phyloP scores from a whole-genome alignment of 768 basidiomycete species.

The Phylloporus rhodoxanthus region DNA sequence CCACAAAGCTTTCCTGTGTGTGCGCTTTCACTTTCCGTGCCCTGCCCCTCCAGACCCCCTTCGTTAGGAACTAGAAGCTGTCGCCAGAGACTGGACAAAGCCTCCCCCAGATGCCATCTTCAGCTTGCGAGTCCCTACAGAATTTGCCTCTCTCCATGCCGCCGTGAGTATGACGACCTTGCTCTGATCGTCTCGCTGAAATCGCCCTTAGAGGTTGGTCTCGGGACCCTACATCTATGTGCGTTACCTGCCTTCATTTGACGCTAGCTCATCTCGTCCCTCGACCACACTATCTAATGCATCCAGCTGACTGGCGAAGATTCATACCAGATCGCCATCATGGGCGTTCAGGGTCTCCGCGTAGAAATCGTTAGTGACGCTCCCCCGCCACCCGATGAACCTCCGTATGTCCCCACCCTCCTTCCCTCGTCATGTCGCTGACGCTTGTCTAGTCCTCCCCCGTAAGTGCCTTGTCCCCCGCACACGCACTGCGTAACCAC shows the following conservation, averaged over 20 bases:
- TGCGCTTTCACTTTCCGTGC: not conserved
- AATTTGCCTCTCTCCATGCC: constrained; percentile 79
- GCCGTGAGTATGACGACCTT: constrained; percentile 47
- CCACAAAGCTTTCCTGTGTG: constrained; percentile 62
- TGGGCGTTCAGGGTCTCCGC: constrained; percentile 74
- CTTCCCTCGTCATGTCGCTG: constrained; percentile 3
- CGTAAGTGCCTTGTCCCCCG: constrained; percentile 35
- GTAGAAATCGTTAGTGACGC: constrained; percentile 84
- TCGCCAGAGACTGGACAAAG: constrained; percentile 81
- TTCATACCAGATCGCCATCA: constrained; percentile 83
- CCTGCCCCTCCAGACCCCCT: not conserved
- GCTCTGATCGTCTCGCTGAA: constrained; percentile 17
- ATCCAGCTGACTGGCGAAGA: constrained; percentile 74
- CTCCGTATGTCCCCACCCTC: constrained; percentile 47
- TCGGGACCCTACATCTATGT: constrained; percentile 83
- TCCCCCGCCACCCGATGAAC: constrained; percentile 79
- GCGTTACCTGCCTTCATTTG: constrained; percentile 24
- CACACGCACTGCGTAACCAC: constrained; percentile 6
- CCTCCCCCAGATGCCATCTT: constrained; percentile 77
- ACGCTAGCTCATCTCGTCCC: constrained; percentile 9
- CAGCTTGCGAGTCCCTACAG: constrained; percentile 76
- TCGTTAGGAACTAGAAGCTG: constrained; percentile 67
- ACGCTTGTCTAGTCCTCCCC: constrained; percentile 38
- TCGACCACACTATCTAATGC: constrained; percentile 19
- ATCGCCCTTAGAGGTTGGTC: constrained; percentile 56